Base-by-base conservation (phyloP, 257 asterid species). In the Lithospermum erythrorhizon region DNA sequence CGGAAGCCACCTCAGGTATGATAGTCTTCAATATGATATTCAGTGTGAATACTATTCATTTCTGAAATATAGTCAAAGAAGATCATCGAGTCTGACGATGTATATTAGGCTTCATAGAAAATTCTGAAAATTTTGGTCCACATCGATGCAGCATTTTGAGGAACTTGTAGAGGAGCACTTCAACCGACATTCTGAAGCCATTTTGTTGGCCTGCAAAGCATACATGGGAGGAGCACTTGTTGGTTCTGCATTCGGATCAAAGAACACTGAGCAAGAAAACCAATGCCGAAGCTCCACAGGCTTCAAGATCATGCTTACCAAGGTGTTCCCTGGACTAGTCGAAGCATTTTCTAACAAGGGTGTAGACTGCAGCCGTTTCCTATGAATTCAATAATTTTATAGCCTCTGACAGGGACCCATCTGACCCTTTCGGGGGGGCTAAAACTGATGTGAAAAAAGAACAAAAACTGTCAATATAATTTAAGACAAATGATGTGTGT, bases 1-100 rank as follows among this genome's bases (percentile, higher is more conserved):
- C 88, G 87, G 74, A 86, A 78, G 70, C 94, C 97, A 10, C 99
- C 97, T 20, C 77, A 73, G 96, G 99, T 89, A 78, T 59, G 56
- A 54, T 55, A 61, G 60, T 58, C 53, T 24, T 11, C 1, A 35
- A 9, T 11, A 35, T 35, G 32, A 35, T 35, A 35, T 8, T 35
- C 47, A 35, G 9, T 11, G 47, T 2, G 14, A 35, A 35, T 2
- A 2, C 47, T 35, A 14, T 35, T 35, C 35, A 35, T 3, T 14
- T 35, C 47, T 35, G 15, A 1, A 3, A 27, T 27, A 7, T 27
- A 27, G 32, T 27, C 32, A 27, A 27, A 27, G 32, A 27, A 27
- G 6, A n/a, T n/a, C n/a, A n/a, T n/a, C n/a, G n/a, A n/a, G n/a
- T n/a, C 6, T 27, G 32, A 27, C 6, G 32, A 27, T 27, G 7